phyloP scores from a whole-genome alignment of 176 grass and related monocot genomes.

The Eremochloa ophiuroides region DNA sequence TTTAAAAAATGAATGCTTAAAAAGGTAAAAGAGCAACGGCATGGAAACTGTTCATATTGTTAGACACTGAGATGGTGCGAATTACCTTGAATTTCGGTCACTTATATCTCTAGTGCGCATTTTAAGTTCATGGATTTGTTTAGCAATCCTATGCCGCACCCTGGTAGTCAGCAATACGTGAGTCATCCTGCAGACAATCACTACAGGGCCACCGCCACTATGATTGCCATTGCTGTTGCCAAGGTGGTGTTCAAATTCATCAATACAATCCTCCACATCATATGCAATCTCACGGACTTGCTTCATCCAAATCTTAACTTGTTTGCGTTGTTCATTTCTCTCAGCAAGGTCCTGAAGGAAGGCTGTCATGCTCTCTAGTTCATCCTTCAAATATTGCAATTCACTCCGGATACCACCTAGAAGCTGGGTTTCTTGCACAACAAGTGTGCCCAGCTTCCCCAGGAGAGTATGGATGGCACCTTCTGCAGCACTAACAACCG shows the following conservation, averaged over 20 bases:
- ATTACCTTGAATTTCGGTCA: conserved; percentile 28
- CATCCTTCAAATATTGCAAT: conserved; percentile 36
- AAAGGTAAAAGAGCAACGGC: background rate
- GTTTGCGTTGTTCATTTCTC: conserved; percentile 17
- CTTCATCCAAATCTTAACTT: conserved; percentile 43
- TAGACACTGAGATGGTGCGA: background rate
- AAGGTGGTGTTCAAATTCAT: conserved; percentile 21
- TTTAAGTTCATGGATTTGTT: conserved; percentile 34
- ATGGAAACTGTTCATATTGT: background rate
- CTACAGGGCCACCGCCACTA: background rate
- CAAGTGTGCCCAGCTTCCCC: conserved; percentile 17
- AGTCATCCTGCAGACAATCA: background rate
- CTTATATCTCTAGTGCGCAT: background rate
- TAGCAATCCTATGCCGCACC: conserved; percentile 4
- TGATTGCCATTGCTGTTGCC: background rate
- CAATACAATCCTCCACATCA: conserved; percentile 40
- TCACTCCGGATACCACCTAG: conserved; percentile 6
- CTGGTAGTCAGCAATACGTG: background rate
- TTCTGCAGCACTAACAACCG: conserved; percentile 21
- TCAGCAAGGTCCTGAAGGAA: conserved; percentile 42
- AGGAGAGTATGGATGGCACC: conserved; percentile 17
- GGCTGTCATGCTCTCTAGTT: conserved; percentile 41
- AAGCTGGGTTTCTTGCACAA: conserved; percentile 34
- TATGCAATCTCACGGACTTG: conserved; percentile 35
- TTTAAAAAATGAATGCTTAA: background rate